These are phyloP conservation scores for Jacaranda copaia DNA, from an alignment of 257 asterid genomes.

Conservation along the genomic window DNA sequence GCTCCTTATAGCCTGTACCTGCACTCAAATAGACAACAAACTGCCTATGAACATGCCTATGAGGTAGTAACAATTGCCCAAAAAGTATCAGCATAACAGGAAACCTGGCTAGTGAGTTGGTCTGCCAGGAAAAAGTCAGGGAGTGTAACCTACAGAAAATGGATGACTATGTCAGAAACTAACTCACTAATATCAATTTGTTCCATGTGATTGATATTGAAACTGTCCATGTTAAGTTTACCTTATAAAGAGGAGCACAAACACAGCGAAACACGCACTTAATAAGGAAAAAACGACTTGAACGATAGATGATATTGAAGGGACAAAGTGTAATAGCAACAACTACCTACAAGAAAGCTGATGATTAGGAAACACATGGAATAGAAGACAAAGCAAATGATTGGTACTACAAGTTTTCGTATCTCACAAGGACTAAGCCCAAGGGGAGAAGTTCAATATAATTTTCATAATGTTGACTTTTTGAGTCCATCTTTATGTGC, in stretches of 20 bases:
- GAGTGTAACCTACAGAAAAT: slow-evolving; percentile 62
- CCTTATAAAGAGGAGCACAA: slow-evolving; percentile 86
- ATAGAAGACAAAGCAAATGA: slow-evolving; percentile 22
- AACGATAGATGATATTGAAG: slow-evolving; percentile 65
- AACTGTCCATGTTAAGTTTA: slow-evolving; percentile 30
- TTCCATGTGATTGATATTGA: background rate
- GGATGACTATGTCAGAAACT: slow-evolving; percentile 23
- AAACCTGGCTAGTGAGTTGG: slow-evolving; percentile 87
- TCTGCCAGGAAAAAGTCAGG: slow-evolving; percentile 83
- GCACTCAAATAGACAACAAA: slow-evolving; percentile 39
- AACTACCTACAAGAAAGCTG: slow-evolving; percentile 54
- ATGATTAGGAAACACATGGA: slow-evolving; percentile 22
- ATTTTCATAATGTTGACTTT: slow-evolving; percentile 51
- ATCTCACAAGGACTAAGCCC: slow-evolving; percentile 68
- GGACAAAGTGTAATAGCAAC: slow-evolving; percentile 64
- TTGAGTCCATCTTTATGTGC: slow-evolving; percentile 68
- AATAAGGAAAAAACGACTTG: slow-evolving; percentile 74
- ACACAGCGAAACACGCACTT: slow-evolving; percentile 64
- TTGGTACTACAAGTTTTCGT: slow-evolving; percentile 23
- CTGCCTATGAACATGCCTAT: slow-evolving; percentile 11
- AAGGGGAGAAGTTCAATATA: slow-evolving; percentile 71
- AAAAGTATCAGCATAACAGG: slow-evolving; percentile 24
- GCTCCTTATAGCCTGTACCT: slow-evolving; percentile 87
- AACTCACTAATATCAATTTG: background rate
- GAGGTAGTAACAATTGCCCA: slow-evolving; percentile 25